phyloP scores from a whole-genome alignment of 2,329 filamentous ascomycete species.

The Sporothrix mexicana region DNA sequence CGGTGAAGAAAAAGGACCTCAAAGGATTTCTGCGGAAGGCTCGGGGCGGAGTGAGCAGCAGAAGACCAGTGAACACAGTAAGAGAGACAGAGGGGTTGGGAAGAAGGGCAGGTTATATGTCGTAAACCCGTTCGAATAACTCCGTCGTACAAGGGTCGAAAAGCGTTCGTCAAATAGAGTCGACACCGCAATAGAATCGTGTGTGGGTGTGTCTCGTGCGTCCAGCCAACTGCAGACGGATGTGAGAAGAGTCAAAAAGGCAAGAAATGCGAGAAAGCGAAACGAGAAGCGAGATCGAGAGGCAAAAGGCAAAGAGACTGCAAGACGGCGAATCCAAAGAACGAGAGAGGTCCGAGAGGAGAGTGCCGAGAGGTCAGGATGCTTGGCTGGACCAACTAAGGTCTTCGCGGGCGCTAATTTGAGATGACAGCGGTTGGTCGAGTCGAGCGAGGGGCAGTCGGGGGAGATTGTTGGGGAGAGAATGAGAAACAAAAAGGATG shows the following conservation, averaged over 20 bases:
- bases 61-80: not conserved
- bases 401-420: conserved; percentile 25
- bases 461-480: not conserved
- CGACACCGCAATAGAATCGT: not conserved
- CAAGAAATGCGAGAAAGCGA: not conserved
- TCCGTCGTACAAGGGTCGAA: conserved; percentile 12
- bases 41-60: conserved; percentile 20
- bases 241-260: not conserved
- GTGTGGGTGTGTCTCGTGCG: not conserved
- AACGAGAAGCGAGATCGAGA: not conserved
- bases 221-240: not conserved
- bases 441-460: not conserved
- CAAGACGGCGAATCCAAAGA: too few relatives aligned
- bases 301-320: not conserved
- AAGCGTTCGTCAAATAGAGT: too few relatives aligned
- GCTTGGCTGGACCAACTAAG: conserved; percentile 19
- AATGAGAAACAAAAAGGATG: too few relatives aligned
- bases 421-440: conserved; percentile 16
- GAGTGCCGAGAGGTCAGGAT: not conserved
- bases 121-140: not conserved
- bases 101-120: conserved; percentile 5
- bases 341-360: conserved; percentile 1
- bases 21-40: not conserved
- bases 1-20: not conserved
- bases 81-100: conserved; percentile 15